Percentiles rank a stretch among this genome's conserved stretches.
phyloP scores from a whole-genome alignment of 352 stramenopile species.

The Ophiocytium majus region DNA sequence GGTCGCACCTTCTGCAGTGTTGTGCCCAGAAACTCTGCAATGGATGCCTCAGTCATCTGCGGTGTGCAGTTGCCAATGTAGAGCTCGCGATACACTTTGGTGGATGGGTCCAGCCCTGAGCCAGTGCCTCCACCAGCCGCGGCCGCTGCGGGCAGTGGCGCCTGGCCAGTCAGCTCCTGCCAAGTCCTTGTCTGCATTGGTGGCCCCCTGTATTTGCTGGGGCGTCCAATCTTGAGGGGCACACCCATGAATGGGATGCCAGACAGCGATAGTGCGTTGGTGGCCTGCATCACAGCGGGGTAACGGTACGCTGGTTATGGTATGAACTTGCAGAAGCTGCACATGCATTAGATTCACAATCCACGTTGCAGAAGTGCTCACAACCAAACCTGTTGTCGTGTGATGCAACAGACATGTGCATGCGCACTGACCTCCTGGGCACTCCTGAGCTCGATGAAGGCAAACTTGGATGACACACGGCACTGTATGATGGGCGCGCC shows the following conservation, averaged over 20 bases:
- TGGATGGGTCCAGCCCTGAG: conserved; percentile 40
- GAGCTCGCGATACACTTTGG: conserved; percentile 64
- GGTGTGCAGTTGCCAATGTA: conserved; percentile 76
- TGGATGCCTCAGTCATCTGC: conserved; percentile 66
- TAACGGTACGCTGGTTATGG: too few relatives aligned
- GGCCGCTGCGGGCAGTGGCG: neutral
- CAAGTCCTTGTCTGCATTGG: conserved; percentile 60
- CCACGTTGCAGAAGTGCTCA: too few relatives aligned
- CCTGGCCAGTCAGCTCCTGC: conserved; percentile 50
- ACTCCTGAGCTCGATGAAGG: conserved; percentile 71
- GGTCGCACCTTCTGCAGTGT: conserved; percentile 57
- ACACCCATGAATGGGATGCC: conserved; percentile 71
- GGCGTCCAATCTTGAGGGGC: conserved; percentile 63
- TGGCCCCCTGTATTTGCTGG: conserved; percentile 70
- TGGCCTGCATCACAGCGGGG: conserved; percentile 19
- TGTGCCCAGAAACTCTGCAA: conserved; percentile 60
- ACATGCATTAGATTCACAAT: too few relatives aligned
- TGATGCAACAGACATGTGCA: too few relatives aligned
- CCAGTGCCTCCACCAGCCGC: neutral
- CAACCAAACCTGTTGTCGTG: too few relatives aligned
- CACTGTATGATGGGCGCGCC: conserved; percentile 45
- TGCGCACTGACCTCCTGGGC: conserved; percentile 63
- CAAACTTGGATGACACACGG: conserved; percentile 65
- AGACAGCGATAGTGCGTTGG: conserved; percentile 69
- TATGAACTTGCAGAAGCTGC: too few relatives aligned